These are phyloP conservation scores for Tetragonia tetragonoides DNA, from an alignment of 148 eudicot genomes.

Conservation along the genomic window DNA sequence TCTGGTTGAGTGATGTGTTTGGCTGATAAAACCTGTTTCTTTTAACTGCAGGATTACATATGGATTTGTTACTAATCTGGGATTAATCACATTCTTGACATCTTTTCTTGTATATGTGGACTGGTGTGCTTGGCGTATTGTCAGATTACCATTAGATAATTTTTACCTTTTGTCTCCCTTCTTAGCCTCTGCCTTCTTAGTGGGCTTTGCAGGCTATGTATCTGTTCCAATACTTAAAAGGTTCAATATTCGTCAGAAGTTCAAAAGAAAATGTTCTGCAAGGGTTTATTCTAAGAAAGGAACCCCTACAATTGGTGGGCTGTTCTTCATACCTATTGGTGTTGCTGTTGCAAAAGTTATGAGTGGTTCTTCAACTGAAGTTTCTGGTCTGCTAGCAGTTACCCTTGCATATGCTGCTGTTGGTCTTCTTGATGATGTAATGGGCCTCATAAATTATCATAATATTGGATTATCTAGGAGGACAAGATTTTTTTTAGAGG, in stretches of 20 bases:
- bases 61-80: conserved; percentile 64
- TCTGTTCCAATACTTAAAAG: conserved; percentile 65
- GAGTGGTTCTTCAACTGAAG: conserved; percentile 67
- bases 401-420: conserved; percentile 75
- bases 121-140: conserved; percentile 85
- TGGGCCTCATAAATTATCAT: conserved; percentile 46
- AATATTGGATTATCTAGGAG: conserved; percentile 46
- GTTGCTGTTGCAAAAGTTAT: conserved; percentile 62
- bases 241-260: conserved; percentile 49
- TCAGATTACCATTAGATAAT: conserved; percentile 68
- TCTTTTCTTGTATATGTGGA: conserved; percentile 62
- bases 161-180: conserved; percentile 76
- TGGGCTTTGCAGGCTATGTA: conserved; percentile 69
- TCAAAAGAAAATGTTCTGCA: conserved; percentile 51
- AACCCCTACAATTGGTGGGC: conserved; percentile 83
- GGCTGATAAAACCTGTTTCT: background rate
- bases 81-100: conserved; percentile 59
- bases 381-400: conserved; percentile 55
- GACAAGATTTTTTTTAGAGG: conserved; percentile 70
- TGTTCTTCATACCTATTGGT: conserved; percentile 82
- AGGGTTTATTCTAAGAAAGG: conserved; percentile 52
- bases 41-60: conserved; percentile 61
- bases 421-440: conserved; percentile 75
- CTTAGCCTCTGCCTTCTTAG: conserved; percentile 53
- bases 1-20: background rate